phyloP scores from a whole-genome alignment of 306 rosid species.

The Astragalus membranaceus region DNA sequence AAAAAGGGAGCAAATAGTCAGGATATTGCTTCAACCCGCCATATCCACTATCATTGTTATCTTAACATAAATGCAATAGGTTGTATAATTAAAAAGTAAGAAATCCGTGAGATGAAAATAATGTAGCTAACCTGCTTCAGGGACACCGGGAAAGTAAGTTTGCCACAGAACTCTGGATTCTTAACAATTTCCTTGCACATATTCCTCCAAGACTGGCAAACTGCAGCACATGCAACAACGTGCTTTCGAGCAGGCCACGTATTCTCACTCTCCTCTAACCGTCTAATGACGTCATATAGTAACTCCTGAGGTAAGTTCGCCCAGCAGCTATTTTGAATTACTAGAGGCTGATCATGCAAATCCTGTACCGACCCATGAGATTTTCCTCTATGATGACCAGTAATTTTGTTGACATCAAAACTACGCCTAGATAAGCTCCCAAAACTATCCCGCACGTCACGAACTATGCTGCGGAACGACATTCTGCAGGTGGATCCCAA shows the following conservation, averaged over 20 bases:
- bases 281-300: conserved; percentile 63
- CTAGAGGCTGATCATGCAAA: conserved; percentile 56
- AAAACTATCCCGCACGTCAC: conserved; percentile 80
- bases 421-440: conserved; percentile 86
- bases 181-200: conserved; percentile 85
- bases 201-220: conserved; percentile 81
- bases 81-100: not conserved
- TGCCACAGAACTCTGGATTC: conserved; percentile 72
- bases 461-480: conserved; percentile 92
- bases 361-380: conserved; percentile 76
- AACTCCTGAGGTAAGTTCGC: conserved; percentile 80
- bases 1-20: conserved; percentile 15
- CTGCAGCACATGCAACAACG: conserved; percentile 83
- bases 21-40: not conserved
- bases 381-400: conserved; percentile 67
- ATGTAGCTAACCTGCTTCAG: conserved; percentile 60
- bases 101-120: not conserved
- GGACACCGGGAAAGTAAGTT: conserved; percentile 82
- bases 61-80: not conserved
- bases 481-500: conserved; percentile 33
- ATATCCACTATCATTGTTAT: not conserved
- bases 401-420: conserved; percentile 56
- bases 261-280: conserved; percentile 84
- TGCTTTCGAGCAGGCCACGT: conserved; percentile 76
- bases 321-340: conserved; percentile 74